A percentile compares a stretch with the other conserved stretches of the same genome.
Evolutionary conservation across 169 alveolate genomes (phyloP).

Genomic region (Eimeria maxima): DNA sequence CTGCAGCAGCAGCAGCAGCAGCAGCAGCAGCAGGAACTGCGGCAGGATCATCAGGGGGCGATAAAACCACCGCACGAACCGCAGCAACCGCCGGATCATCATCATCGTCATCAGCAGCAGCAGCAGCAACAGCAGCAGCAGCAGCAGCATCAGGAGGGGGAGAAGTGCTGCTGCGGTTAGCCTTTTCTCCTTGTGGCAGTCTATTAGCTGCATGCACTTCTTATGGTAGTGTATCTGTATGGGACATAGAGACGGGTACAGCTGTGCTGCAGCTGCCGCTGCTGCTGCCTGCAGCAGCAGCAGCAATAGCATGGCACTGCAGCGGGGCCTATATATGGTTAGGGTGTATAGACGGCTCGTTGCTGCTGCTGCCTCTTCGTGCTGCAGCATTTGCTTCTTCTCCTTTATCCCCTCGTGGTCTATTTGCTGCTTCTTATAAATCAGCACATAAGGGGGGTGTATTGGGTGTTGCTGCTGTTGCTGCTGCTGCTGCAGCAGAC

Average conservation of each 20-base stretch:
- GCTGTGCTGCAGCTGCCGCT: background rate
- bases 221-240: background rate
- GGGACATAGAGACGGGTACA: background rate
- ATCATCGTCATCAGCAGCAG: too few relatives aligned
- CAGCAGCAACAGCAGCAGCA: too few relatives aligned
- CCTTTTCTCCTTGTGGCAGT: conserved; percentile 17
- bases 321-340: conserved; percentile 11
- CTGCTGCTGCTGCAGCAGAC: conserved; percentile 10
- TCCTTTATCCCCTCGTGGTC: background rate
- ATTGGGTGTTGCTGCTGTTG: background rate
- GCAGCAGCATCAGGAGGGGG: background rate
- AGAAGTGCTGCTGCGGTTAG: background rate
- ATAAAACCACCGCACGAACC: too few relatives aligned
- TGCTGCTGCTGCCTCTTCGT: conserved; percentile 18
- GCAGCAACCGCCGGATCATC: too few relatives aligned
- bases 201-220: background rate
- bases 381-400: background rate
- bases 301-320: background rate
- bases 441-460: background rate
- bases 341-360: background rate
- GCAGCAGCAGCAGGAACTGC: background rate
- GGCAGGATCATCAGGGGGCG: too few relatives aligned
- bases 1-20: conserved; percentile 14
- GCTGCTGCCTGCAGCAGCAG: background rate
- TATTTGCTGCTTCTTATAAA: background rate